phyloP scores from a whole-genome alignment of 495 filamentous ascomycete species.

The Aspergillus cristatus region DNA sequence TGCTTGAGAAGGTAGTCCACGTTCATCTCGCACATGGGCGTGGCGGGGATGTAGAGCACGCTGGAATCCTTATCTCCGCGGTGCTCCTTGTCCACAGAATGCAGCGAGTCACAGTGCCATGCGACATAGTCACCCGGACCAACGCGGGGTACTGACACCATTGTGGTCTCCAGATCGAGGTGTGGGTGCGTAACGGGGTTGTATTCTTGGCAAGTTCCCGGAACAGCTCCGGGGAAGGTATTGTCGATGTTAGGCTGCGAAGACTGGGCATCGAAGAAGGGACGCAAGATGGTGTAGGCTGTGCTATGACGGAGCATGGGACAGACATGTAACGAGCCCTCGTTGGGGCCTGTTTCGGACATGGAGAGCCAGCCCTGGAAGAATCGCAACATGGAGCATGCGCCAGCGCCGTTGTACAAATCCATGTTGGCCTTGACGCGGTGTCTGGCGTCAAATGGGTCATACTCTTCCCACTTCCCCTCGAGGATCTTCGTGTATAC shows the following conservation, averaged over 20 bases:
- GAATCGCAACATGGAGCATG: slow-evolving; percentile 78
- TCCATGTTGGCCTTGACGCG: slow-evolving; percentile 61
- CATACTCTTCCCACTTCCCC: slow-evolving; percentile 73
- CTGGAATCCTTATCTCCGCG: slow-evolving; percentile 60
- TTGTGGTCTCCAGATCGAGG: slow-evolving; percentile 56
- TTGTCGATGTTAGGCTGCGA: slow-evolving; percentile 32
- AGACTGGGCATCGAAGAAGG: slow-evolving; percentile 59
- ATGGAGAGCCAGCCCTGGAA: slow-evolving; percentile 85
- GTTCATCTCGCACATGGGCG: slow-evolving; percentile 69
- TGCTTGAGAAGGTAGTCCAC: slow-evolving; percentile 60
- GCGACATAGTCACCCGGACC: slow-evolving; percentile 78
- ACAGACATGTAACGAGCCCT: slow-evolving; percentile 79
- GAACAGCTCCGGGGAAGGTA: slow-evolving; percentile 64
- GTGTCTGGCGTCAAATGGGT: slow-evolving; percentile 68
- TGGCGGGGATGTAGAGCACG: slow-evolving; percentile 82
- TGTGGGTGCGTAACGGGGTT: slow-evolving; percentile 65
- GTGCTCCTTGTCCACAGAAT: slow-evolving; percentile 77
- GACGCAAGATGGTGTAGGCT: slow-evolving; percentile 73
- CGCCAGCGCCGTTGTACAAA: slow-evolving; percentile 72
- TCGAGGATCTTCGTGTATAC: slow-evolving; percentile 67
- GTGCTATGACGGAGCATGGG: slow-evolving; percentile 66
- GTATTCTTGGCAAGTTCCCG: slow-evolving; percentile 70
- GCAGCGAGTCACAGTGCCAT: slow-evolving; percentile 82
- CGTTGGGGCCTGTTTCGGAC: slow-evolving; percentile 57
- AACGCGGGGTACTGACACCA: slow-evolving; percentile 73